phyloP scores from a whole-genome alignment of 2,329 filamentous ascomycete species.

The Beauveria rudraprayagi region DNA sequence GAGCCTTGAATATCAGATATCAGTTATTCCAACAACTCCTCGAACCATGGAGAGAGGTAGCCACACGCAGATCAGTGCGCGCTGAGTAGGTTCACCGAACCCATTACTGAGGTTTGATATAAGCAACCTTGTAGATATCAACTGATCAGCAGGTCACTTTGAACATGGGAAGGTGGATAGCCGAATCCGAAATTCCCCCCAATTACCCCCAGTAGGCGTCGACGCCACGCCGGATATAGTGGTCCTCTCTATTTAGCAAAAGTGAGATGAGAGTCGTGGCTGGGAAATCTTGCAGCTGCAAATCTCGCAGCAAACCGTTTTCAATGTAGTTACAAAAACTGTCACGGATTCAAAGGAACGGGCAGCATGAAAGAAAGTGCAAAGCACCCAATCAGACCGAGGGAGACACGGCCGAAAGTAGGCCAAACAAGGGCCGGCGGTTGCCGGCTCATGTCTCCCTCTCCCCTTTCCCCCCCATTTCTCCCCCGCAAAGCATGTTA shows the following conservation, averaged over 20 bases:
- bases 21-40: no score
- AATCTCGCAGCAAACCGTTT: neutral
- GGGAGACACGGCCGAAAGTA: no score
- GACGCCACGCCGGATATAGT: neutral
- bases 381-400: no score
- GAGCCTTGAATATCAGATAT: neutral
- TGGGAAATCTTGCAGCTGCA: neutral
- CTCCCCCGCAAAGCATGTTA: no score
- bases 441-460: no score
- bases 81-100: neutral
- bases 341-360: no score
- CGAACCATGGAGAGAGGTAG: no score
- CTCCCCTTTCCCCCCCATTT: no score
- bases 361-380: no score
- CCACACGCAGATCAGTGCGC: neutral
- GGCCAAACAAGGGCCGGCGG: no score
- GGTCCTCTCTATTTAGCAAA: neutral
- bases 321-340: neutral
- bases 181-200: no score
- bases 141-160: no score
- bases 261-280: neutral
- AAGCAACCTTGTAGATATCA: neutral
- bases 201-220: neutral
- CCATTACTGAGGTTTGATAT: neutral
- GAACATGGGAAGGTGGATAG: neutral